These are phyloP conservation scores for Fallopia convolvulus DNA, from an alignment of 148 eudicot species.

Conservation along the genomic window DNA sequence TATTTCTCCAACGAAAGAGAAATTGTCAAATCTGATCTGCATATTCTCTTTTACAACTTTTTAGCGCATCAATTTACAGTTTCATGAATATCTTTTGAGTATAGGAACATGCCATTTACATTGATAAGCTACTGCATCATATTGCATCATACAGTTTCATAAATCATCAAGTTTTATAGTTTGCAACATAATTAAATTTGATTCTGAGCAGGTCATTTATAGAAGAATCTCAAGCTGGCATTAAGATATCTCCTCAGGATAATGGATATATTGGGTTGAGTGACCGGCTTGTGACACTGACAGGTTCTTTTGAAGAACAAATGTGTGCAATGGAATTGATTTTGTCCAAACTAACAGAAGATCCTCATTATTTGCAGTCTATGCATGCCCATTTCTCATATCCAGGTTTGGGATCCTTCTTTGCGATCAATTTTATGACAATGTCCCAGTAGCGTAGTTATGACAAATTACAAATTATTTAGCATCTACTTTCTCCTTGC, in stretches of 20 bases:
- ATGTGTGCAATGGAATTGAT: conserved; percentile 77
- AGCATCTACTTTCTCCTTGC: neutral
- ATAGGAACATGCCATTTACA: neutral
- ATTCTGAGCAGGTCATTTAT: conserved; percentile 60
- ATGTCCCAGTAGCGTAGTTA: neutral
- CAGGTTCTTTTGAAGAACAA: conserved; percentile 71
- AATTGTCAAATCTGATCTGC: neutral
- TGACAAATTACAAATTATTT: neutral
- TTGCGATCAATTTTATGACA: neutral
- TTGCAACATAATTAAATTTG: neutral
- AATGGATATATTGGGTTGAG: conserved; percentile 57
- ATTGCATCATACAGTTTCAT: too few species aligned
- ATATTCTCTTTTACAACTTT: neutral
- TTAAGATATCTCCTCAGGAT: conserved; percentile 88
- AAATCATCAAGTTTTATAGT: neutral
- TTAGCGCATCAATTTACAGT: neutral
- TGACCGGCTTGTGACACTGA: conserved; percentile 76
- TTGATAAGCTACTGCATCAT: neutral
- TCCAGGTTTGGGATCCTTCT: conserved; percentile 36
- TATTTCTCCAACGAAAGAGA: neutral
- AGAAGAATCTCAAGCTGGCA: conserved; percentile 79
- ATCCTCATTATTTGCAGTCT: conserved; percentile 59
- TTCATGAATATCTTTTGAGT: neutral
- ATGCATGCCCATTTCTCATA: conserved; percentile 63
- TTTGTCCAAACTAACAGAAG: conserved; percentile 62